Evolutionary conservation across 257 asterid species (phyloP).

Genomic region (Nicotiana tabacum): DNA sequence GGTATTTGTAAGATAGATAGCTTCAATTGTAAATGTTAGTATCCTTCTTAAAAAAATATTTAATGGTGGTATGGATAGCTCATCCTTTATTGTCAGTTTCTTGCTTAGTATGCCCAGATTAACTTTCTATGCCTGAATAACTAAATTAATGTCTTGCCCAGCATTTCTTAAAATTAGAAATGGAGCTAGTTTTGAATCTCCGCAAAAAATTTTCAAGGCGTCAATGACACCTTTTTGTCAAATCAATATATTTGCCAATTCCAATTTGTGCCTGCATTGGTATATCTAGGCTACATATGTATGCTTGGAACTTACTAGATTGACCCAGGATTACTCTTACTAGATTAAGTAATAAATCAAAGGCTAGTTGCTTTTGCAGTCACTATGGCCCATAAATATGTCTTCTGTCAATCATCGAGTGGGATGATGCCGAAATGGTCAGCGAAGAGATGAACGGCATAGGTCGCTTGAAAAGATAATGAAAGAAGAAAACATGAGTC

Average conservation of each 20-base stretch:
- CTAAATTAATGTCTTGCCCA: background rate
- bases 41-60: background rate
- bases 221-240: background rate
- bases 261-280: background rate
- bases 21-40: background rate
- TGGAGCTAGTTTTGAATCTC: background rate
- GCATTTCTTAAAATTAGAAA: background rate
- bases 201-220: background rate
- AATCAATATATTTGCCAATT: background rate
- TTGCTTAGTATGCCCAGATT: background rate
- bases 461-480: background rate
- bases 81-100: background rate
- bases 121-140: background rate
- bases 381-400: background rate
- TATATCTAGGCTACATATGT: background rate
- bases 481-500: background rate
- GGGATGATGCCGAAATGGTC: background rate
- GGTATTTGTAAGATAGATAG: background rate
- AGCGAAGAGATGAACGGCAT: background rate
- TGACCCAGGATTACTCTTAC: background rate
- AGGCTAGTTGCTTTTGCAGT: background rate
- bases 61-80: background rate
- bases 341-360: background rate
- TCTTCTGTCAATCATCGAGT: background rate
- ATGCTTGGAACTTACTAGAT: background rate